Conservation (phyloP, 31 red algal species). For the Porphyra umbilicalis region DNA sequence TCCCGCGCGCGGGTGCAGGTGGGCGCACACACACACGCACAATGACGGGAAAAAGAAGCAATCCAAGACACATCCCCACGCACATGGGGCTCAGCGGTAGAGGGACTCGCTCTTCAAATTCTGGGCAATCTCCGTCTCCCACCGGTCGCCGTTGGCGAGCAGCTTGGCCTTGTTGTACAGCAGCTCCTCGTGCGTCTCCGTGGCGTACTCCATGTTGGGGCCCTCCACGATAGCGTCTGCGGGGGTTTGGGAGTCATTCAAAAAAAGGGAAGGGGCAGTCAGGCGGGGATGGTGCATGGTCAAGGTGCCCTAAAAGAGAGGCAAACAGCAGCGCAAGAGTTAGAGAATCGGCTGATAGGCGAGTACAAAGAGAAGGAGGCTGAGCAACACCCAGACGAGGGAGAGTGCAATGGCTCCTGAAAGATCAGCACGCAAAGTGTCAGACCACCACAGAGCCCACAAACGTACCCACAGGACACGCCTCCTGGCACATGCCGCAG, state of each 20-base stretch:
- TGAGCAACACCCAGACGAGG: too few relatives aligned
- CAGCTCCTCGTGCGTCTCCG: conserved; percentile 97
- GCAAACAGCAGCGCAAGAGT: not conserved
- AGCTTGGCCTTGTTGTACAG: conserved; percentile 98
- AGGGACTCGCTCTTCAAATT: conserved; percentile 72
- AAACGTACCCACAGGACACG: conserved; percentile 74
- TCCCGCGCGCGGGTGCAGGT: too few relatives aligned
- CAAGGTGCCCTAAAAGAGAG: not conserved
- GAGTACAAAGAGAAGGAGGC: too few relatives aligned
- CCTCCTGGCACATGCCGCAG: conserved; percentile 97
- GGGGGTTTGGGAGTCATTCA: too few relatives aligned
- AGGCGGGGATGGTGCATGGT: not conserved
- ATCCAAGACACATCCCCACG: too few relatives aligned
- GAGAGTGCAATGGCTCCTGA: too few relatives aligned
- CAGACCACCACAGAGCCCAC: too few relatives aligned
- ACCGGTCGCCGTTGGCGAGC: conserved; percentile 92
- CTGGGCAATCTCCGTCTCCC: conserved; percentile 92
- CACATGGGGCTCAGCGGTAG: conserved; percentile 64
- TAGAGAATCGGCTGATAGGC: too few relatives aligned
- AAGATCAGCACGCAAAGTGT: not conserved
- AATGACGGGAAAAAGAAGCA: too few relatives aligned
- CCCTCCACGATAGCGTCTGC: conserved; percentile 90
- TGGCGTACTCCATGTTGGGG: conserved; percentile 92
- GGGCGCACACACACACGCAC: too few relatives aligned
- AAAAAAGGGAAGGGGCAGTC: not conserved